A percentile compares a stretch with the other conserved stretches of the same genome.
These are phyloP conservation scores for Metschnikowia aberdeeniae DNA, from an alignment of 805 yeast genomes.

Conservation along the genomic window DNA sequence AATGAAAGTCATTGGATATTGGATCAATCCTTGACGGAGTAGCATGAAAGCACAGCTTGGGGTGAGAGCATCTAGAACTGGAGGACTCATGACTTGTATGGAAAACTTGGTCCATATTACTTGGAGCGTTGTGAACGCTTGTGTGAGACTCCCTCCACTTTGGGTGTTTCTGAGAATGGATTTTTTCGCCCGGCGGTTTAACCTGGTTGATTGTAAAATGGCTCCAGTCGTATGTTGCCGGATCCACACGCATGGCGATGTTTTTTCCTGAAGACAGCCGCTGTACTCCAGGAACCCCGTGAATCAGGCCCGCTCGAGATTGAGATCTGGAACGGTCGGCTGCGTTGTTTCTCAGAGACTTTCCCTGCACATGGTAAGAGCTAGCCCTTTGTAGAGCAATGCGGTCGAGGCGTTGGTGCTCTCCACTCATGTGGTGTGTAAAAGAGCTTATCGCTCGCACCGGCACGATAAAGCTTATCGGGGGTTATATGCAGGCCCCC, in stretches of 20 bases:
- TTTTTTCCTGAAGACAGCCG: neutral
- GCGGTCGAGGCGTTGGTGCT: constrained; percentile 1
- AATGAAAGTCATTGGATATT: too few species aligned
- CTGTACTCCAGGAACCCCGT: neutral
- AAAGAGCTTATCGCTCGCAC: too few species aligned
- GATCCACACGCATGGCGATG: neutral
- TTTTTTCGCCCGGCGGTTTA: neutral
- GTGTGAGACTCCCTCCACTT: neutral
- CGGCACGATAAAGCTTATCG: neutral
- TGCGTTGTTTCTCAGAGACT: neutral
- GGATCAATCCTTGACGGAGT: neutral
- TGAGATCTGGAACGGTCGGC: neutral
- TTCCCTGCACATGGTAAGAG: constrained; percentile 1
- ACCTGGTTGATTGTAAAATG: neutral
- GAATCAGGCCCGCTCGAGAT: neutral
- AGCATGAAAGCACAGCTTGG: too few species aligned
- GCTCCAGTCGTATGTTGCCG: neutral
- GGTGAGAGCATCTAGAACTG: neutral
- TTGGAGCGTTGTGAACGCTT: neutral
- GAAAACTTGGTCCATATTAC: neutral
- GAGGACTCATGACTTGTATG: neutral
- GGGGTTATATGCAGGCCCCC: neutral
- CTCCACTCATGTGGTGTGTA: neutral
- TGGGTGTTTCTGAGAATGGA: neutral
- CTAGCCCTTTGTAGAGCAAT: neutral